Evolutionary conservation across 129 eudicot species (phyloP), one percentile per base, ranked within the genome.

Genomic region (Flaveria sonorensis): DNA sequence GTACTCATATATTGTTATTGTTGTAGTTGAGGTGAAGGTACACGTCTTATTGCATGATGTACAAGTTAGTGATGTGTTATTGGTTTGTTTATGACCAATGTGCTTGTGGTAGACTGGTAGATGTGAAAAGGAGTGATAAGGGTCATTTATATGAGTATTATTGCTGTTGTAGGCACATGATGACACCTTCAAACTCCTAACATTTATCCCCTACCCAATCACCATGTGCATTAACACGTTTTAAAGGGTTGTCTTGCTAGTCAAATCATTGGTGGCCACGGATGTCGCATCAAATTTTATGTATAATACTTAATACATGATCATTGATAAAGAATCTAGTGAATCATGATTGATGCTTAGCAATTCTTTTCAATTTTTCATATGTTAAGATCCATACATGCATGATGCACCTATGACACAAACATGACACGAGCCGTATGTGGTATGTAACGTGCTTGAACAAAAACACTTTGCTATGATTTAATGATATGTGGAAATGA

Each of bases 151-250:
- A 68, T 74, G 65, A 74, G 84, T 74, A 81, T 81, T 68, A 57
- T 81, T 81, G 43, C 45, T 65, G 75, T 74, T 73, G 79, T 43
- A 18, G 68, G 79, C 83, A 73, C 84, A 73, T 80, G 84, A 80
- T 73, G 79, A 67, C 79, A 73, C 83, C 79, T 73, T 80, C 51
- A 65, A 53, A 42, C 69, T 66, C 76, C 80, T 81, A 74, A 81
- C 80, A 56, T 74, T 67, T 74, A 75, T 66, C 80, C 55, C 80
- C 80, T 46, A 74, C 76, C 83, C 79, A 59, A 81, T 74, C 80
- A 45, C 84, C 80, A 81, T 81, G 84, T 81, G 84, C 80, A 81
- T 74, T 69, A 68, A 80, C 84, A 80, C 74, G 79, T 80, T 80
- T 80, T 75, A 11, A 42, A 80, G 74, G 66, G 70, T 73, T 80